These are phyloP conservation scores for Aspergillus ellipticus DNA, from an alignment of 495 filamentous ascomycete species.

Conservation along the genomic window DNA sequence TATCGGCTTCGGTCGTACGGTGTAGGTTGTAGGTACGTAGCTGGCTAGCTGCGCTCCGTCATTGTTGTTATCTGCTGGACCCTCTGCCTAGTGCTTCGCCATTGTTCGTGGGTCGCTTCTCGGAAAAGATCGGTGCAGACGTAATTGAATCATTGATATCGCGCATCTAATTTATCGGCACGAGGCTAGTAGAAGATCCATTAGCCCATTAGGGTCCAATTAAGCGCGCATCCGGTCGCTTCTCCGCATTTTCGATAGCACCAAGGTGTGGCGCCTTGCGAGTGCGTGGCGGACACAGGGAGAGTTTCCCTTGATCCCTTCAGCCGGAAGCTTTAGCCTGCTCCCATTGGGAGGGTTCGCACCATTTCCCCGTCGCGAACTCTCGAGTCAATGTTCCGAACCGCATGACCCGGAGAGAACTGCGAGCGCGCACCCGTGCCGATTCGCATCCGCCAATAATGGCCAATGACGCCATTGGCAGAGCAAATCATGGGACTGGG, in stretches of 20 bases:
- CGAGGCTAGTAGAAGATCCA: too few species aligned
- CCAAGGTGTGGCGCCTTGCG: background rate
- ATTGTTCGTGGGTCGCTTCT: background rate
- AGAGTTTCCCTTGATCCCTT: background rate
- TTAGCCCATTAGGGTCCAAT: too few species aligned
- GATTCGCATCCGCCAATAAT: too few species aligned
- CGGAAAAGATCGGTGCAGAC: background rate
- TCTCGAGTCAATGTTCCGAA: background rate
- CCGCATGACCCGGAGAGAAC: background rate
- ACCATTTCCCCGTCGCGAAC: background rate
- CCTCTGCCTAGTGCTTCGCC: background rate
- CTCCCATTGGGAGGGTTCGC: conserved; percentile 6
- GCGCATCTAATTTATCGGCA: too few species aligned
- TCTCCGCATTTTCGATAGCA: background rate
- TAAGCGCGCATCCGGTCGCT: background rate
- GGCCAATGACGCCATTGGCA: conserved; percentile 1
- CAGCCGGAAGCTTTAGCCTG: background rate
- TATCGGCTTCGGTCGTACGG: too few species aligned
- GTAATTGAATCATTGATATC: background rate
- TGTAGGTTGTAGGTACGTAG: too few species aligned
- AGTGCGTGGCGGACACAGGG: background rate
- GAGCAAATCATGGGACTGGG: background rate
- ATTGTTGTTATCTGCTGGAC: too few species aligned
- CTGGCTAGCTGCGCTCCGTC: too few species aligned
- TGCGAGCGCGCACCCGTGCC: background rate